phyloP scores from a whole-genome alignment of 371 early-diverging fungal genomes.

The Haplosporangium sp. region DNA sequence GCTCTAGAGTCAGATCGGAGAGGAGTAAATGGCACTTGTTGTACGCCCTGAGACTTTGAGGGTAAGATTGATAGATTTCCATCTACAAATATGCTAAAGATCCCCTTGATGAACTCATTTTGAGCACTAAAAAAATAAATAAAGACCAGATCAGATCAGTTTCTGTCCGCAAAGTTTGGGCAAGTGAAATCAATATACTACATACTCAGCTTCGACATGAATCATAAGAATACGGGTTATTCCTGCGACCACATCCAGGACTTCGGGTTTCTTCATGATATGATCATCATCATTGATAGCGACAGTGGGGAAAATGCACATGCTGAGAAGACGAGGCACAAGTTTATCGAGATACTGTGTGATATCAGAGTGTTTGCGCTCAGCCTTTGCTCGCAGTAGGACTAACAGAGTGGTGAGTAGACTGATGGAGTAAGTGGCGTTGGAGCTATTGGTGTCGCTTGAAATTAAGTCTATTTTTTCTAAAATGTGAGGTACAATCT shows the following conservation, averaged over 20 bases:
- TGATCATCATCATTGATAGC: constrained; percentile 29
- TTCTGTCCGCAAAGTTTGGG: too few relatives aligned
- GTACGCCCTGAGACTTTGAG: not conserved
- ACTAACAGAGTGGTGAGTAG: constrained; percentile 60
- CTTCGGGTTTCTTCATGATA: constrained; percentile 52
- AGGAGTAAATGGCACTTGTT: constrained; percentile 38
- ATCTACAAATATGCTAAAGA: constrained; percentile 62
- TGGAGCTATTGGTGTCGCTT: constrained; percentile 22
- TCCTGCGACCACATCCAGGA: constrained; percentile 58
- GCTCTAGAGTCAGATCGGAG: constrained; percentile 43
- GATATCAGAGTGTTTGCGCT: constrained; percentile 60
- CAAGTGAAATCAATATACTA: not conserved
- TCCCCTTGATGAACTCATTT: constrained; percentile 59
- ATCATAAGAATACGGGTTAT: constrained; percentile 62
- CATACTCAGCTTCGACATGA: constrained; percentile 59
- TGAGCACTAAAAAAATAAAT: constrained; percentile 57
- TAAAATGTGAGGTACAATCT: constrained; percentile 51
- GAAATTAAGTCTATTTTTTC: constrained; percentile 38
- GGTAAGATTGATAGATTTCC: constrained; percentile 57
- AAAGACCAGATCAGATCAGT: not conserved
- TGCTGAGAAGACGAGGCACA: constrained; percentile 61
- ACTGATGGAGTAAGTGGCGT: constrained; percentile 58
- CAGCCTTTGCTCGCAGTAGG: constrained; percentile 59
- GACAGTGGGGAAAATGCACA: constrained; percentile 62
- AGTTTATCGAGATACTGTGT: constrained; percentile 60